These are phyloP conservation scores for Ettlia oleoabundans DNA, from an alignment of 139 green algal species.

Conservation along the genomic window DNA sequence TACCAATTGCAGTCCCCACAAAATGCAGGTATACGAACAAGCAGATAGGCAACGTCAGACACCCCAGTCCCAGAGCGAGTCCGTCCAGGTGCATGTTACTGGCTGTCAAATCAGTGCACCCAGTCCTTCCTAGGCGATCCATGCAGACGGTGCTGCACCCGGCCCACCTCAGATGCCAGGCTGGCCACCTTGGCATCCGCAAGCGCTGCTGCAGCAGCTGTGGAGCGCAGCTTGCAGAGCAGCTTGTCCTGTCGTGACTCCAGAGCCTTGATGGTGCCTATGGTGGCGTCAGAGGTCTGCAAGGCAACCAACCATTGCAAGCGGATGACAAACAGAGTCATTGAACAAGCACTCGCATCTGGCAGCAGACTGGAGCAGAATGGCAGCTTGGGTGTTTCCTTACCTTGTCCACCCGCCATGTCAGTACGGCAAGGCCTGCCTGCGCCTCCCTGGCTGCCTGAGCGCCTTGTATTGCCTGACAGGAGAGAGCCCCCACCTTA, in stretches of 20 bases:
- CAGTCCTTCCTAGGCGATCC: background rate
- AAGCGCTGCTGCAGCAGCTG: slow-evolving; percentile 5
- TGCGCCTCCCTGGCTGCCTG: background rate
- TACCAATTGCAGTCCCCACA: no score
- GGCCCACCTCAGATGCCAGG: background rate
- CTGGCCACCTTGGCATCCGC: background rate
- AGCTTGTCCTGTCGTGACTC: slow-evolving; percentile 13
- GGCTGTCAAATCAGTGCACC: slow-evolving; percentile 1
- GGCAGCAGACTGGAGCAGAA: background rate
- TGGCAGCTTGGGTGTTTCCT: background rate
- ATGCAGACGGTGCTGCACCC: slow-evolving; percentile 13
- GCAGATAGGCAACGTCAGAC: no score
- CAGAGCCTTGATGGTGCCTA: slow-evolving; percentile 21
- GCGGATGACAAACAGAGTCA: no score
- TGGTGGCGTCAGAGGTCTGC: slow-evolving; percentile 19
- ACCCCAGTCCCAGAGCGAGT: background rate
- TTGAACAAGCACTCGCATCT: no score
- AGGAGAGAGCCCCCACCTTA: background rate
- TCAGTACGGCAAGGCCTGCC: background rate
- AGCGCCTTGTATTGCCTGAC: background rate
- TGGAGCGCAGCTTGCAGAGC: background rate
- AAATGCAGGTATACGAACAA: no score
- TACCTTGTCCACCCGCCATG: slow-evolving; percentile 25
- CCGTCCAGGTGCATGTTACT: no score
- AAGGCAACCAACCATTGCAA: no score